Conservation (phyloP, 1,284 basidiomycete species). For the Coniferiporia sulphurascens region DNA sequence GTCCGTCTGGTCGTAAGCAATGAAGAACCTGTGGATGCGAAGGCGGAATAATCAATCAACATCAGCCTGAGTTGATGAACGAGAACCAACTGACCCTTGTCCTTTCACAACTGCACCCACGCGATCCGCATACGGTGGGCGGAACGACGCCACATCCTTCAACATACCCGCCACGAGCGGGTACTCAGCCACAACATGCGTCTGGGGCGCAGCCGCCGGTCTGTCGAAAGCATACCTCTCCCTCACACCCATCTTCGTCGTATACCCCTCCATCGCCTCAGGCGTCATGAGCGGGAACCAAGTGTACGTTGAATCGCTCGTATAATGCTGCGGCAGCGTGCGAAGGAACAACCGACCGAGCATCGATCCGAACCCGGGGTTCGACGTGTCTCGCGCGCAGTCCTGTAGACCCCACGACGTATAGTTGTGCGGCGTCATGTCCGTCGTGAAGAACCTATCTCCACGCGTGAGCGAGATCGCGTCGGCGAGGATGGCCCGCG, state of each 20-base stretch:
- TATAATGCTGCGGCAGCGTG: conserved; percentile 65
- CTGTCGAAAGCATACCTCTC: conserved; percentile 49
- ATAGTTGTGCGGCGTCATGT: conserved; percentile 76
- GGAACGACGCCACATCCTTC: conserved; percentile 41
- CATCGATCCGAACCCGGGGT: conserved; percentile 68
- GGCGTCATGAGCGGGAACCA: conserved; percentile 87
- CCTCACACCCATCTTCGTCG: conserved; percentile 50
- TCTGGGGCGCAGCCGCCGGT: conserved; percentile 32
- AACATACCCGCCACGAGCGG: conserved; percentile 49
- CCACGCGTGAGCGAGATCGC: conserved; percentile 83
- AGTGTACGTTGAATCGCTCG: conserved; percentile 68
- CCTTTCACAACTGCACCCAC: conserved; percentile 49
- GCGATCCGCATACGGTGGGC: conserved; percentile 43
- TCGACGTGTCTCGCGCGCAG: conserved; percentile 63
- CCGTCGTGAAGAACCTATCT: conserved; percentile 79
- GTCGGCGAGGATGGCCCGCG: conserved; percentile 82
- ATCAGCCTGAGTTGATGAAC: not conserved
- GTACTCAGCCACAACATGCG: conserved; percentile 41
- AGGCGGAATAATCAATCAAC: not conserved
- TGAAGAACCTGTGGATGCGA: conserved; percentile 43
- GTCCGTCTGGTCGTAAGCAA: conserved; percentile 40
- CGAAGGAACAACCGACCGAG: conserved; percentile 71
- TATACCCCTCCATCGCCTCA: conserved; percentile 53
- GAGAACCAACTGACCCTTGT: conserved; percentile 42
- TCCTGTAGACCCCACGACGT: conserved; percentile 81